Evolutionary conservation across 1,284 basidiomycete genomes (phyloP), one percentile per base, ranked within the genome.

Genomic region (Fomitopsis schrenkii): DNA sequence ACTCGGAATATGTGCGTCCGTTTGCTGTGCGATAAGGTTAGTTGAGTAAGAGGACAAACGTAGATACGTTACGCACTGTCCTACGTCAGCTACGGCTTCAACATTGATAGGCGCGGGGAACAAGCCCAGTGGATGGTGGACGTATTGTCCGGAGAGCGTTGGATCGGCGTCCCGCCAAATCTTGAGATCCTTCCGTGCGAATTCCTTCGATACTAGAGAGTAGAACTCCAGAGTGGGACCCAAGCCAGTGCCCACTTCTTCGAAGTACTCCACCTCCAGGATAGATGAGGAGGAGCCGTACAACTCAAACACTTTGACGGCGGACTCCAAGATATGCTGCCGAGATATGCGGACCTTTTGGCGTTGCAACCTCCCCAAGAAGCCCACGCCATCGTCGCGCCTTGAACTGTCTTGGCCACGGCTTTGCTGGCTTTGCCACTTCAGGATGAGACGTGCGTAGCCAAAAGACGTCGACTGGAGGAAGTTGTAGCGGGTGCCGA

Each of bases 171-270:
- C 93, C 62, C 94, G 84, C 96, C 97, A 98, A 36, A 98, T 82
- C 75, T 92, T 91, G 67, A 97, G 77, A 64, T 93, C 88, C 67
- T 88, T 86, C 61, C 93, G 82, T 0, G 94, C 95, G 74, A 98
- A 97, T 76, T 97, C 95, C 71, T 89, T 91, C 55, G 94, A 96
- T 15, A 95, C 95, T 57, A 98, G 79, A 42, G 95, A 91, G 76
- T 98, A 98, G 77, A 99, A 98, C 78, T 98, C 97, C 40, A 99
- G 82, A n/a, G 97, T 99, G 6, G 96, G 97, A 3, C 97, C 97
- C 12, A 99, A 80, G 35, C 97, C 97, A 2, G 97, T 99, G 26
- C 97, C 97, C 56, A 98, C 97, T 80, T 99, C 97, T 72, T 98
- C 95, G 73, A 98, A 98, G 80, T 98, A 99, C 75, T 99, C 96